These are phyloP conservation scores for Penicillium herquei DNA, from an alignment of 495 filamentous ascomycete species.

Conservation along the genomic window DNA sequence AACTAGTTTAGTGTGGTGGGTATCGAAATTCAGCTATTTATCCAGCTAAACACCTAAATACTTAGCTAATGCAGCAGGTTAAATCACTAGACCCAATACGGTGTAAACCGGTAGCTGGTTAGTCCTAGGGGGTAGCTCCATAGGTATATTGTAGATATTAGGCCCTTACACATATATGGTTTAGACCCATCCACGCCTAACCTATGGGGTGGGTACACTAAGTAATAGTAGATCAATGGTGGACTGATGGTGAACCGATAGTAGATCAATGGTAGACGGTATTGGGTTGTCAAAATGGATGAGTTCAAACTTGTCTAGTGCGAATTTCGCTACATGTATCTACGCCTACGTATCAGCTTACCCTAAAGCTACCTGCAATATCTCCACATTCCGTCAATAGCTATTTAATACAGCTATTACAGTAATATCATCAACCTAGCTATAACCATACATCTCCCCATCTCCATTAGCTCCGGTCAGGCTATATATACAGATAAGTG, in stretches of 20 bases:
- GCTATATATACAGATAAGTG: slow-evolving; percentile 10
- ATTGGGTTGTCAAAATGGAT: too few species aligned
- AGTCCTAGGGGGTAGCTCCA: too few species aligned
- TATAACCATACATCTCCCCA: neutral
- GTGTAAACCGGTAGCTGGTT: too few species aligned
- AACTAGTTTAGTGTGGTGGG: slow-evolving; percentile 7
- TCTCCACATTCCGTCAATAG: neutral
- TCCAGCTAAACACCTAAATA: slow-evolving; percentile 20
- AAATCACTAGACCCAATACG: too few species aligned
- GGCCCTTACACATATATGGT: too few species aligned
- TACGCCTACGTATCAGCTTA: slow-evolving; percentile 9
- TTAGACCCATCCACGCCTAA: too few species aligned
- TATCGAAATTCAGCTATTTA: slow-evolving; percentile 10
- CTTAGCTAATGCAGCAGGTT: too few species aligned
- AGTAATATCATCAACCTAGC: slow-evolving; percentile 18
- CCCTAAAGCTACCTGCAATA: neutral
- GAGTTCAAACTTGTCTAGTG: slow-evolving; percentile 10
- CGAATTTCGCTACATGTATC: slow-evolving; percentile 16
- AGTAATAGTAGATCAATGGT: too few species aligned
- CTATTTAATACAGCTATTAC: slow-evolving; percentile 6
- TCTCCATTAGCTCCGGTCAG: neutral
- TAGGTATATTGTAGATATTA: neutral
- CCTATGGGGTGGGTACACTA: too few species aligned
- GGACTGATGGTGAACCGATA: too few species aligned
- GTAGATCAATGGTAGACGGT: too few species aligned